Evolutionary conservation across 208 protist genomes (phyloP), one percentile per base, ranked within the genome.

Genomic region (Trypanosoma boissoni): DNA sequence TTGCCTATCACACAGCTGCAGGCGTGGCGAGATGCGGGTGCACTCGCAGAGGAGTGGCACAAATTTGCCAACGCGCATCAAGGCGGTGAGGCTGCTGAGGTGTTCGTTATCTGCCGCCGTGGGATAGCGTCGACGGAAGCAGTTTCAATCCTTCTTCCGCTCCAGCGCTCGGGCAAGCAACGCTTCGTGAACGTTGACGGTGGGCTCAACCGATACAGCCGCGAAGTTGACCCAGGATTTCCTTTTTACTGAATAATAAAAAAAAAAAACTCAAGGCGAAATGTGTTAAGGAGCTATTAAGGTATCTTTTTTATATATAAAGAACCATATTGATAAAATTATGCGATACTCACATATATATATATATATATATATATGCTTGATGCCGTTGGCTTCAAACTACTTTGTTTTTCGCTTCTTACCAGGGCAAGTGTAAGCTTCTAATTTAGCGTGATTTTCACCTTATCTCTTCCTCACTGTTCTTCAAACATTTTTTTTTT

Each of bases 201-300:
- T n/a, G 89, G 89, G 18, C 74, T 95, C 10, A 95, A 92, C 49
- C 72, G 72, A 8, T 95, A 85, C 49, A 72, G 84, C 62, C 24
- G 21, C 1, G 55, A 80, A 6, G 80, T 80, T 8, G 82, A 92
- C 44, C 26, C 18, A 0, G 51, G 24, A 12, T 95, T 95, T 51
- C 89, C 89, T 12, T 71, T 63, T 60, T 92, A 81, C 58, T 95
- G 84, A 57, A 34, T 16, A 16, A 6, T 12, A 12, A 39, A 6
- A 39, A 6, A 12, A 12, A 39, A 12, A 39, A 39, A 39, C n/a
- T n/a, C n/a, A n/a, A n/a, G n/a, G n/a, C n/a, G n/a, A n/a, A n/a
- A n/a, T n/a, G n/a, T n/a, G n/a, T n/a, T n/a, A n/a, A n/a, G n/a
- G n/a, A n/a, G n/a, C n/a, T n/a, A n/a, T n/a, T n/a, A n/a, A n/a